Evolutionary conservation across 2,329 filamentous ascomycete species (phyloP).

Genomic region (Trichophaea hybrida): DNA sequence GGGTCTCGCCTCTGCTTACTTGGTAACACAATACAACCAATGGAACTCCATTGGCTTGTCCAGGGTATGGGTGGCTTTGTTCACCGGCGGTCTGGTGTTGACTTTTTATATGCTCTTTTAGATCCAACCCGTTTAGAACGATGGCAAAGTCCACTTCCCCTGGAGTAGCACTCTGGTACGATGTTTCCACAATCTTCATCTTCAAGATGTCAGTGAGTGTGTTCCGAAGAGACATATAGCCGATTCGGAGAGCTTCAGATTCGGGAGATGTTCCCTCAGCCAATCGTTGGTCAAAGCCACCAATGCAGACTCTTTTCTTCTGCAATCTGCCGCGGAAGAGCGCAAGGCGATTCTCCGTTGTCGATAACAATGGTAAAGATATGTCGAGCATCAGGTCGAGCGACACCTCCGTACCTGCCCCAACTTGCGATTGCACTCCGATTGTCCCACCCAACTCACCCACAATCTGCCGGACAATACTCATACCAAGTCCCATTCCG

Average conservation of each 20-base stretch:
- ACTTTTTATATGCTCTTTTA: not conserved
- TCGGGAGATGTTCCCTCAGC: not conserved
- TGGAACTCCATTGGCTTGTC: not conserved
- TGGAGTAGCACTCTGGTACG: not conserved
- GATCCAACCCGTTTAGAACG: not conserved
- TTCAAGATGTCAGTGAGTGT: not conserved
- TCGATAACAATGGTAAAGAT: not conserved
- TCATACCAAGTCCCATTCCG: slow-evolving; percentile 50
- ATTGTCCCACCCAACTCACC: slow-evolving; percentile 45
- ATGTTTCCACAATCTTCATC: not conserved
- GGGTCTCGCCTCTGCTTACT: not conserved
- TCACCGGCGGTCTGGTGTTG: not conserved
- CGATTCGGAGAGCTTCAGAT: not conserved
- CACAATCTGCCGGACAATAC: slow-evolving; percentile 48
- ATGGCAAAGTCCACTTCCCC: not conserved
- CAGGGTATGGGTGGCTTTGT: too few relatives aligned
- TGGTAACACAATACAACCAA: not conserved
- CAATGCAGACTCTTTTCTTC: not conserved
- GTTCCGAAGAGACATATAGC: not conserved
- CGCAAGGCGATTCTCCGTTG: not conserved
- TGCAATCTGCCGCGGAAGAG: not conserved
- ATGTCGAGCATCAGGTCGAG: slow-evolving; percentile 28
- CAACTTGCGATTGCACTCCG: slow-evolving; percentile 39
- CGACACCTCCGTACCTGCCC: slow-evolving; percentile 41
- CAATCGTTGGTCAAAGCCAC: not conserved